A percentile compares a stretch with the other conserved stretches of the same genome.
phyloP scores from a whole-genome alignment of 2,329 filamentous ascomycete species.

The Ceratocystis lukuohia region DNA sequence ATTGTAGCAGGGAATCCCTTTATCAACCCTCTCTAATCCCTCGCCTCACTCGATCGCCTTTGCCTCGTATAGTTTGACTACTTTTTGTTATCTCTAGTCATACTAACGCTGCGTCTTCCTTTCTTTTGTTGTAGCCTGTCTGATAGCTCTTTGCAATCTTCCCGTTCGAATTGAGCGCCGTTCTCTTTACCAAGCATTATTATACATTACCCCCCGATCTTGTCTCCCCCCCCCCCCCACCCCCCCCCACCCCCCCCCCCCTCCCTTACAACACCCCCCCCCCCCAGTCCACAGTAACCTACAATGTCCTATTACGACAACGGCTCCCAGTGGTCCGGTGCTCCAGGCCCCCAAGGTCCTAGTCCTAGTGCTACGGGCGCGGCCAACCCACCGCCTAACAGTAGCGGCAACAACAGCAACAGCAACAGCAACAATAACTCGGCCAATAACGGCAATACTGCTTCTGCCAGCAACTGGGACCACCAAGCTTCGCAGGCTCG shows the following conservation, averaged over 20 bases:
- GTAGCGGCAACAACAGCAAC: conserved; percentile 24
- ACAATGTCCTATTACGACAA: conserved; percentile 20
- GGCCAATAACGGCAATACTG: background rate
- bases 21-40: background rate
- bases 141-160: background rate
- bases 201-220: background rate
- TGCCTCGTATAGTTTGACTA: background rate
- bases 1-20: background rate
- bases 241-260: background rate
- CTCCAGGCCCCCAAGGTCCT: conserved; percentile 13
- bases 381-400: conserved; percentile 1
- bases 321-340: conserved; percentile 17
- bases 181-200: background rate
- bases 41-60: background rate
- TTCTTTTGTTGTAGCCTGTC: background rate
- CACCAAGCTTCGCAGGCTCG: conserved; percentile 33
- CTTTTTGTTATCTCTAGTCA: background rate
- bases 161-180: background rate
- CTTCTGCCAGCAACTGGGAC: conserved; percentile 31
- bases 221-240: background rate
- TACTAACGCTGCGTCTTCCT: background rate
- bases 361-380: background rate
- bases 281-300: background rate
- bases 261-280: no score
- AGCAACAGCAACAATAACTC: conserved; percentile 24